Base-by-base conservation (phyloP, 192 early-diverging fungal species). In the Mortierella hygrophila region DNA sequence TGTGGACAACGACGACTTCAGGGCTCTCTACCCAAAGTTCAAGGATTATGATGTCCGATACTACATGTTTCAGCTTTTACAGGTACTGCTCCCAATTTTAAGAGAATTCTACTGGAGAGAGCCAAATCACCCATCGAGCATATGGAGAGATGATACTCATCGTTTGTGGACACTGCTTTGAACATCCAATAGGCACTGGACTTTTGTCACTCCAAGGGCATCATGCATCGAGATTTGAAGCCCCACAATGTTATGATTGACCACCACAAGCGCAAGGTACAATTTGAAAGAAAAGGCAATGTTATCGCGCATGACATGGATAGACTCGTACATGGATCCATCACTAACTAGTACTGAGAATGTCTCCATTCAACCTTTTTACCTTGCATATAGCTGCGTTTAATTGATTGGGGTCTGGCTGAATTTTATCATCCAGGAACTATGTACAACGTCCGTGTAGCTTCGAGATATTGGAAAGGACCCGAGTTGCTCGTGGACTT, bases 211-310 rank as follows among this genome's bases (percentile, higher is more conserved):
- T 99, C 98, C 35, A 92, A 95, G 49, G 98, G 98, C 32, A 99
- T 99, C 88, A 99, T 99, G 96, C 98, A 99, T 84, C 94, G 98
- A 52, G 98, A 99, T 88, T 96, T 99, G 74, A 99, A 99, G 88
- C 98, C 98, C 16, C 98, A 97, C 89, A 98, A 98, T 81, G 96
- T 99, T 32, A 99, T 99, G 98, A 99, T 99, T 89, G 98, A 99
- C 86, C 97, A 99, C 81, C 93, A 94, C 83, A 95, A 96, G 84
- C 93, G 97, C 72, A 94, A 94, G 82, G 91, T 92, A 87, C 37
- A 32, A 52, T 49, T 40, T 79, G 54, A 10, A 46, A 70, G 18
- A 4, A 47, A 69, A 11, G 11, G 35, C 32, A 6, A 20, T 29
- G 70, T 35, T 46, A 23, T 71, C 35, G 13, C 23, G 29, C 18